Conservation (phyloP, 1,139 yeast species). For the Hyphopichia burtonii region DNA sequence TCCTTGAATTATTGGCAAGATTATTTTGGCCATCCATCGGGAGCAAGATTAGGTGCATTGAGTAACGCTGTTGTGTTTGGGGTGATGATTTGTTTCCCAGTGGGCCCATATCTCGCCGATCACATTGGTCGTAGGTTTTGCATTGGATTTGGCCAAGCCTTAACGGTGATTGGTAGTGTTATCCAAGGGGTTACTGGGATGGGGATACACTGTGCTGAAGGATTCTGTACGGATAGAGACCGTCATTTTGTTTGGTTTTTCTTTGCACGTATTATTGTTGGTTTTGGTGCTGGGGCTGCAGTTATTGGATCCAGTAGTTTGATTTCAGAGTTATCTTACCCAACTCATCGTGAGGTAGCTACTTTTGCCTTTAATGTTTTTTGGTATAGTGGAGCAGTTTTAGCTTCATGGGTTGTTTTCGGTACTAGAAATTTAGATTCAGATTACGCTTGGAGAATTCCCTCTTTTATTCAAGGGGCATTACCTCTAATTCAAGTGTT, state of each 20-base stretch:
- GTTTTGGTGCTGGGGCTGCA: conserved; percentile 39
- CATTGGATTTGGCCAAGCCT: conserved; percentile 23
- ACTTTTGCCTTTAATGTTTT: conserved; percentile 49
- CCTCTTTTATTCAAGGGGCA: conserved; percentile 45
- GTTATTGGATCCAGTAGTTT: conserved; percentile 40
- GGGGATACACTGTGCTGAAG: no score
- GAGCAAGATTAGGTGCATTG: conserved; percentile 46
- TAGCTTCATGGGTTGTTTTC: conserved; percentile 56
- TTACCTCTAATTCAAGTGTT: conserved; percentile 26
- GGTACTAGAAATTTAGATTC: conserved; percentile 36
- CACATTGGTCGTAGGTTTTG: conserved; percentile 33
- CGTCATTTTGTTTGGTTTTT: conserved; percentile 19
- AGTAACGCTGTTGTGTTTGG: conserved; percentile 33
- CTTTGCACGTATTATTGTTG: conserved; percentile 38
- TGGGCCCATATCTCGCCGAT: conserved; percentile 26
- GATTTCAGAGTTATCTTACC: conserved; percentile 45
- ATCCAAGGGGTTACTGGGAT: conserved; percentile 33
- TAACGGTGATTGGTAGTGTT: conserved; percentile 35
- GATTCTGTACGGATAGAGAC: no score
- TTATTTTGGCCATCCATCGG: conserved; percentile 39
- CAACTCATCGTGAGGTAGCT: conserved; percentile 45
- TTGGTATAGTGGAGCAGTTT: conserved; percentile 53
- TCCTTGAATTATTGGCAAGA: conserved; percentile 35
- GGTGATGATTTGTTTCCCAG: conserved; percentile 14
- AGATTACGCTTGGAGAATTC: conserved; percentile 43